A percentile compares a stretch with the other conserved stretches of the same genome.
Conservation (phyloP, 2,329 filamentous ascomycete genomes). For the Diaporthe sp. region DNA sequence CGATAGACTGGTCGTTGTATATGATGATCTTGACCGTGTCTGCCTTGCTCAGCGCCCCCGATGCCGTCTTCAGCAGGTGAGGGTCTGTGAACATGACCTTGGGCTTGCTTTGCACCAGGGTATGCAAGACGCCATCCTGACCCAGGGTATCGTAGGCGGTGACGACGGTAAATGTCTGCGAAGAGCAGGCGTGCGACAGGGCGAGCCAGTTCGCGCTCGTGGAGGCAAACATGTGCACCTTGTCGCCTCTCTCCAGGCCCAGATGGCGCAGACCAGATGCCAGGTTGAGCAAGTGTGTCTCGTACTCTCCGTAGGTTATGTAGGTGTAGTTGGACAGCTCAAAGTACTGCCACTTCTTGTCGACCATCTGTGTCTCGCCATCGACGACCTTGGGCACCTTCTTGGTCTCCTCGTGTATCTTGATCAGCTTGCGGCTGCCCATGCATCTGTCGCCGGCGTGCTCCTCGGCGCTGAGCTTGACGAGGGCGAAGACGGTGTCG, state of each 20-base stretch:
- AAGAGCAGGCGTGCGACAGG: slow-evolving; percentile 80
- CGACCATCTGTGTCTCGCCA: slow-evolving; percentile 81
- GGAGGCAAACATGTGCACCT: slow-evolving; percentile 85
- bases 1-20: slow-evolving; percentile 67
- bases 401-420: slow-evolving; percentile 86
- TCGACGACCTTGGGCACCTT: slow-evolving; percentile 91
- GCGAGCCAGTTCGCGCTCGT: slow-evolving; percentile 89
- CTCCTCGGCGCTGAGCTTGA: slow-evolving; percentile 75
- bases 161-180: slow-evolving; percentile 91
- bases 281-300: slow-evolving; percentile 75
- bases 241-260: slow-evolving; percentile 75
- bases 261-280: slow-evolving; percentile 81
- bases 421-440: slow-evolving; percentile 79
- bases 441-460: slow-evolving; percentile 75
- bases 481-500: slow-evolving; percentile 82
- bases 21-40: slow-evolving; percentile 70
- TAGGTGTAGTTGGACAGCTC: slow-evolving; percentile 85
- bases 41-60: slow-evolving; percentile 67
- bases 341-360: slow-evolving; percentile 93
- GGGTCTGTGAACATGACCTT: slow-evolving; percentile 90
- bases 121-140: slow-evolving; percentile 86
- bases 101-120: slow-evolving; percentile 83
- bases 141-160: slow-evolving; percentile 96
- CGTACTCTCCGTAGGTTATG: slow-evolving; percentile 84
- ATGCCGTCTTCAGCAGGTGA: slow-evolving; percentile 75